Percentiles rank a stretch among this genome's conserved stretches.
Conservation (phyloP, 805 yeast species). For the Starmerella stellata region DNA sequence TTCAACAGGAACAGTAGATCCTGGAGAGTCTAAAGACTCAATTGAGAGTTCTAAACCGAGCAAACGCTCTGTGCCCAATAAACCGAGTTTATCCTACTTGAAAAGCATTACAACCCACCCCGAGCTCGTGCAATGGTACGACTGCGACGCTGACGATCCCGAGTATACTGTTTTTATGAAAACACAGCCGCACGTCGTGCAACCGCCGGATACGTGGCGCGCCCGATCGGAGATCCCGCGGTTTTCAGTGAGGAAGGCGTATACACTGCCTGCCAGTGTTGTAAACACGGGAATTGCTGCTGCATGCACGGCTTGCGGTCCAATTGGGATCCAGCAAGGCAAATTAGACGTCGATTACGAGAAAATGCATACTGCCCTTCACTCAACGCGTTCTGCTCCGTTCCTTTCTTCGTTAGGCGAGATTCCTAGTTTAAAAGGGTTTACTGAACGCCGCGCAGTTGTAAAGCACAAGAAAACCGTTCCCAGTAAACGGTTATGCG, state of each 20-base stretch:
- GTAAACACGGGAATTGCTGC: slow-evolving; percentile 69
- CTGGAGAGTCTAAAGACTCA: neutral
- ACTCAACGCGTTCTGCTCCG: slow-evolving; percentile 28
- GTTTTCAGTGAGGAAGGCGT: slow-evolving; percentile 32
- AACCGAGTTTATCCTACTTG: slow-evolving; percentile 48
- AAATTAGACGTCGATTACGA: slow-evolving; percentile 76
- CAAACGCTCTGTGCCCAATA: slow-evolving; percentile 25
- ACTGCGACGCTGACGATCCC: slow-evolving; percentile 73
- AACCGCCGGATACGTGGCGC: slow-evolving; percentile 76
- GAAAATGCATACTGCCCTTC: slow-evolving; percentile 69
- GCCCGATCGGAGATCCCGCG: slow-evolving; percentile 45
- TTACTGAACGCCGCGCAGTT: neutral
- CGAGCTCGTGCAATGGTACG: slow-evolving; percentile 68
- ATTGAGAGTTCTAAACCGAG: neutral
- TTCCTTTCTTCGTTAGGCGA: neutral
- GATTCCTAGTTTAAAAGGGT: neutral
- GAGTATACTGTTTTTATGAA: slow-evolving; percentile 45
- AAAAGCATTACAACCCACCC: slow-evolving; percentile 48
- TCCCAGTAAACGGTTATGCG: slow-evolving; percentile 40
- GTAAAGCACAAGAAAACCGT: slow-evolving; percentile 29
- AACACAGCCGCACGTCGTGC: slow-evolving; percentile 44
- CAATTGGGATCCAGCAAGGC: slow-evolving; percentile 30
- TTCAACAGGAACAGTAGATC: too few species aligned
- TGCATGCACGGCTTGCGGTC: slow-evolving; percentile 37
- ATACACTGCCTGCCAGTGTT: slow-evolving; percentile 49